Evolutionary conservation across 1,284 basidiomycete species (phyloP), one percentile per base, ranked within the genome.

Genomic region (Exobasidium cylindrosporum): DNA sequence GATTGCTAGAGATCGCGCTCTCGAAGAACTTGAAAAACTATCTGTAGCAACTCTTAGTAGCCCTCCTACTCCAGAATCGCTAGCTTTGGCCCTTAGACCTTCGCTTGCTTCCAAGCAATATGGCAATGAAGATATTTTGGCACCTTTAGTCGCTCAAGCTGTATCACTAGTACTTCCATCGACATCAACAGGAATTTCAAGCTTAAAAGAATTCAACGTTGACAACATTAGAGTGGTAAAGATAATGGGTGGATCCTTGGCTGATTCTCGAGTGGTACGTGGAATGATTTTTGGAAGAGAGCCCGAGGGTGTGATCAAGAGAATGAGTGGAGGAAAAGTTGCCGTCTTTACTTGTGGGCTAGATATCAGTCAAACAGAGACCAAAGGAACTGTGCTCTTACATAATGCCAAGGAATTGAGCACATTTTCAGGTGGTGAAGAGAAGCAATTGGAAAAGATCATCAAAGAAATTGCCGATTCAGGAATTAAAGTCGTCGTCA

Each of bases 241-340:
- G 83, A 97, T 98, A 70, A 89, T 98, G 87, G 96, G 96, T 64
- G 91, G 95, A 52, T 90, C 86, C 72, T 83, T 98, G 21, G 82
- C 87, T 10, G 85, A 85, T 35, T 96, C 92, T 81, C 87, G 85
- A 67, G 95, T 98, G 10, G 89, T 99, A 4, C 87, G 90, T 69
- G 96, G 96, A 54, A 99, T 99, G 96, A 95, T 98, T 0, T 97
- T 98, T 74, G 92, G 92, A 50, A 86, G 94, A 44, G 92, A 96
- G 82, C 91, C 96, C 0, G 95, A 98, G 82, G 91, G 73, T 46
- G 83, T 78, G 23, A 81, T 96, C 70, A 93, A 93, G 83, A 90
- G 91, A 72, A 88, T 87, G 7, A 84, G 56, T 21, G 60, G 49
- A 30, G 65, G 62, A 1, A 79, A 79, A 62, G 77, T 79, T 5